Base-by-base conservation (phyloP, 257 asterid genomes). In the Gynochthodes officinalis region DNA sequence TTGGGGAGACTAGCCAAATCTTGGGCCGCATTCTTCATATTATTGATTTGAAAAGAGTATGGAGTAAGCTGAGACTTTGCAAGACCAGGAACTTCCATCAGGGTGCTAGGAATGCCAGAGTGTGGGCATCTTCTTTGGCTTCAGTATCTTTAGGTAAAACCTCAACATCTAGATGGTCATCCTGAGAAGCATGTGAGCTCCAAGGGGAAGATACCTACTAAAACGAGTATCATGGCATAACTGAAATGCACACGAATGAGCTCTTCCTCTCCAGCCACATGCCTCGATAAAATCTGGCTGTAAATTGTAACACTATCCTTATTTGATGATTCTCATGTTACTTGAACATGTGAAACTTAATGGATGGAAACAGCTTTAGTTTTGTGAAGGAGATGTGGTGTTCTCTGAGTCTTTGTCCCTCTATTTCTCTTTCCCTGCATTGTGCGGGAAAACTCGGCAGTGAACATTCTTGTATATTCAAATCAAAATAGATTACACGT, bases 81-180 rank as follows among this genome's bases (percentile, higher is more conserved):
- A 91, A 89, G 81, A 76, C 83, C 37, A 81, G 92, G 72, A 91
- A 82, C 82, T 82, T 91, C 73, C 92, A 77, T 44, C 75, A 62
- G 63, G 88, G 96, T n/a, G 93, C 96, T 4, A 76, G 85, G 79
- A 89, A 80, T 75, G 95, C 95, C 61, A 81, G 85, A 74, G 95
- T 89, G 54, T 91, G 96, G 97, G 97, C 96, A 13, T 91, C 90
- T 1, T 92, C 98, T 18, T 73, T 90, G 76, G 86, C 97, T 23
- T 87, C 94, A 1, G 90, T 89, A 28, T 89, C 96, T 23, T 69
- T 86, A 70, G 91, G 93, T 49, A 79, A 87, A 81, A 64, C 93
- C 0, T 80, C 93, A 23, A 64, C 87, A 2, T 69, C 91, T 7
- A 77, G 88, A 78, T 69, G 79, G 63, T 78, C 85, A 64, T 68